Conservation (phyloP, 768 basidiomycete genomes). For the Pleurotus sapidus region DNA sequence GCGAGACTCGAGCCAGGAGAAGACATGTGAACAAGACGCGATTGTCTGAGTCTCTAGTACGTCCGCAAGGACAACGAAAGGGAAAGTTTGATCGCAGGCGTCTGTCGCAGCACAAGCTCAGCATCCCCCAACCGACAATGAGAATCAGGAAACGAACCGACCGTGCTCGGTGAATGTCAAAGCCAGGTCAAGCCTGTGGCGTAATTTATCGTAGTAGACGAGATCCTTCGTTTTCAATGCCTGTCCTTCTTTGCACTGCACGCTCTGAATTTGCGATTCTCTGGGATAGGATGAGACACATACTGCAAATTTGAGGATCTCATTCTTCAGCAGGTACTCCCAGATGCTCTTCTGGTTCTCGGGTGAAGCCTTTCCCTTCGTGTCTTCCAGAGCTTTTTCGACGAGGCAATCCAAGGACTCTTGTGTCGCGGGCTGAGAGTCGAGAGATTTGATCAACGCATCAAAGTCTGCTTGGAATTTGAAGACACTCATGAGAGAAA, state of each 20-base stretch:
- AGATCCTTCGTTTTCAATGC: conserved; percentile 51
- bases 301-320: conserved; percentile 72
- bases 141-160: conserved; percentile 25
- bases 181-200: conserved; percentile 66
- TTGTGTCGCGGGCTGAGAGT: conserved; percentile 48
- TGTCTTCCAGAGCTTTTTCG: conserved; percentile 37
- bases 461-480: conserved; percentile 50
- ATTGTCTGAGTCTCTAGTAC: conserved; percentile 86
- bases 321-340: conserved; percentile 71
- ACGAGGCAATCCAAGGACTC: conserved; percentile 48
- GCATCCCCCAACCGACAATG: no score
- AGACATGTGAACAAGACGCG: conserved; percentile 79
- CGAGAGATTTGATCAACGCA: conserved; percentile 49
- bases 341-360: conserved; percentile 72
- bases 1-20: conserved; percentile 83
- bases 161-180: conserved; percentile 78
- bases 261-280: neutral
- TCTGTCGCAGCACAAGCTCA: conserved; percentile 34
- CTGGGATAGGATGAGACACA: conserved; percentile 21
- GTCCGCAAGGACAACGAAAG: conserved; percentile 74
- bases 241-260: conserved; percentile 63
- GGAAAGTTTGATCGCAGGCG: conserved; percentile 74
- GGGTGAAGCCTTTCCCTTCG: conserved; percentile 36
- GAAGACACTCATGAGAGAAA: conserved; percentile 33
- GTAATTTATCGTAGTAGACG: conserved; percentile 60